Evolutionary conservation across 2,329 filamentous ascomycete species (phyloP), one percentile per base, ranked within the genome.

Genomic region (Aspergillus persii): DNA sequence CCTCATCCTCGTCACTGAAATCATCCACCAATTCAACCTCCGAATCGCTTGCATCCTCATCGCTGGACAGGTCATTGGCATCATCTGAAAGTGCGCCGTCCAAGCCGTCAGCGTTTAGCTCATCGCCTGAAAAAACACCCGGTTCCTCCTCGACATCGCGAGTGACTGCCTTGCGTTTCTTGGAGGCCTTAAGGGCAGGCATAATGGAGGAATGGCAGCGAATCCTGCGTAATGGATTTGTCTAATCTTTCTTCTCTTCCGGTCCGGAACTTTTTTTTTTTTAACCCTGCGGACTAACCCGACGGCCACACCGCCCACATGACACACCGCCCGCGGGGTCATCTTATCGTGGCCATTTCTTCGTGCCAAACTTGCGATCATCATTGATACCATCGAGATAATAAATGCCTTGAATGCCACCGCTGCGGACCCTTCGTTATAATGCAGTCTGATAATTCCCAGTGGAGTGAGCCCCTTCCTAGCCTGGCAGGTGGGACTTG

Each of bases 151-250:
- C 77, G 18, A 80, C 76, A 66, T 86, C 84, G 33, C 80, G 79
- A 27, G 80, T 82, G 23, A 85, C 80, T 61, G 84, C 84, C 76
- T 90, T 90, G 65, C 88, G 85, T 80, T 90, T 90, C 73, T 84
- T 81, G 33, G 77, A 80, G 50, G 73, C 68, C 59, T 77, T 75
- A 64, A 67, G 66, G 56, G 67, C 62, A 61, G 71, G 68, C 75
- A 78, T 78, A 58, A 59, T 66, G 63, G 61, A 31, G 57, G 58
- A 44, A 31, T 18, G 54, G 44, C 46, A 54, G 54, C 36, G 15
- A 56, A 18, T 18, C 12, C 51, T 50, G 56, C 47, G 57, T 53
- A 23, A 23, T 23, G 15, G 54, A 61, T 54, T 47, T 61, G 46
- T 48, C 4, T 26, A 23, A 12, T 29, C 30, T 58, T 62, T 58